These are phyloP conservation scores for Verticillium isaacii DNA, from an alignment of 2,329 filamentous ascomycete genomes.

Conservation along the genomic window DNA sequence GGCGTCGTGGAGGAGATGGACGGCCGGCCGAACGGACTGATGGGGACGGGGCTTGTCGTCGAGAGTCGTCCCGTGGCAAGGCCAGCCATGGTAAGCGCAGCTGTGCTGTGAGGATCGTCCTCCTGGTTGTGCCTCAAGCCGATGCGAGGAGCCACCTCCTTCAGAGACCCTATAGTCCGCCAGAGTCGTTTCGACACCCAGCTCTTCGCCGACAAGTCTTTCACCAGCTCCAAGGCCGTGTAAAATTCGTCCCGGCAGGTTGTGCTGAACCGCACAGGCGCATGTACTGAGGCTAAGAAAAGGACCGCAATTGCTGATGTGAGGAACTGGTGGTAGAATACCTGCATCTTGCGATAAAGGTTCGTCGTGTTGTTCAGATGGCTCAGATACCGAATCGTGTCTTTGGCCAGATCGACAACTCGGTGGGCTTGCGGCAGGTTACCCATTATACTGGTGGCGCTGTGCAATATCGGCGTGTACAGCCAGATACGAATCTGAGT, in stretches of 20 bases:
- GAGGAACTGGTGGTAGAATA: conserved; percentile 78
- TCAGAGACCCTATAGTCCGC: conserved; percentile 66
- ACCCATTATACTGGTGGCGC: conserved; percentile 74
- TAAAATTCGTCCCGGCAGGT: conserved; percentile 73
- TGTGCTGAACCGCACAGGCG: conserved; percentile 65
- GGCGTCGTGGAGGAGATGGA: conserved; percentile 18
- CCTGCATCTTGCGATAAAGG: conserved; percentile 66
- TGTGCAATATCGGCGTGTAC: conserved; percentile 82
- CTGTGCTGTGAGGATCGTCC: conserved; percentile 46
- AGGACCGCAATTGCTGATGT: conserved; percentile 70
- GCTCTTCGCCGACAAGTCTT: conserved; percentile 65
- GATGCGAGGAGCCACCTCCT: conserved; percentile 66
- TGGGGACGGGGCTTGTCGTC: conserved; percentile 9
- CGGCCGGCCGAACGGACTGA: conserved; percentile 21
- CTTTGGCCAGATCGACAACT: conserved; percentile 69
- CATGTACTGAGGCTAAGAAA: conserved; percentile 72
- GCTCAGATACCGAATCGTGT: conserved; percentile 68
- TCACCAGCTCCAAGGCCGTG: conserved; percentile 69
- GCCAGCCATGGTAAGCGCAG: conserved; percentile 51
- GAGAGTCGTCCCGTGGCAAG: conserved; percentile 37
- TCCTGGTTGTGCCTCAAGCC: conserved; percentile 47
- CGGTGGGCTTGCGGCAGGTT: conserved; percentile 70
- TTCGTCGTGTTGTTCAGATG: conserved; percentile 68
- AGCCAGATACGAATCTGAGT: conserved; percentile 73
- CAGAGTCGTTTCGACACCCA: conserved; percentile 70